A percentile compares a stretch with the other conserved stretches of the same genome.
These are phyloP conservation scores for Juncus effusus DNA, from an alignment of 176 grass and related monocot species.

Conservation along the genomic window DNA sequence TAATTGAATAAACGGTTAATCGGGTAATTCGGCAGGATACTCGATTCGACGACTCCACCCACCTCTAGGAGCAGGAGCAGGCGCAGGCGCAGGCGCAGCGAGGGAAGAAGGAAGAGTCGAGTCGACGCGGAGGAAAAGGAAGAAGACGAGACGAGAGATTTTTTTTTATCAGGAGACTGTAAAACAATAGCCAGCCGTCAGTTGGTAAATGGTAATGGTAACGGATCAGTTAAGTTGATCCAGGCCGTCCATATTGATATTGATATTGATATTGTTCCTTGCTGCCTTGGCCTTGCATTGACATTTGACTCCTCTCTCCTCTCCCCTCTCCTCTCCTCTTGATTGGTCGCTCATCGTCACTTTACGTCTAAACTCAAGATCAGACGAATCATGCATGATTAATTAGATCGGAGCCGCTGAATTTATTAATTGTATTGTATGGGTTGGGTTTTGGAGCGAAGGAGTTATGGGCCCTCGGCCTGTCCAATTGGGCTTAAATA, in stretches of 20 bases:
- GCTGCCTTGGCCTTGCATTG: background rate
- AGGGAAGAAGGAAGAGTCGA: slow-evolving; percentile 10
- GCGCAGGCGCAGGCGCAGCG: slow-evolving; percentile 13
- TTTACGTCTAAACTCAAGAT: background rate
- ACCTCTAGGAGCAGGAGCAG: background rate
- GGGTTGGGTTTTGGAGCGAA: too few relatives aligned
- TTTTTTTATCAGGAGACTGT: background rate
- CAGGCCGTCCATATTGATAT: background rate
- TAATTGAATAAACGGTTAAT: background rate
- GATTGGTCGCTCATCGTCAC: background rate
- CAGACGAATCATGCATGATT: background rate
- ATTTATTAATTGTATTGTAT: too few relatives aligned
- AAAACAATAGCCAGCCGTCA: slow-evolving; percentile 1
- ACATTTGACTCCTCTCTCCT: too few relatives aligned
- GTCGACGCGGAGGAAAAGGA: slow-evolving; percentile 3
- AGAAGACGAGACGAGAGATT: slow-evolving; percentile 1
- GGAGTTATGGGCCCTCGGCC: too few relatives aligned
- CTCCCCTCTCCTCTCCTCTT: background rate
- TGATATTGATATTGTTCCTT: background rate
- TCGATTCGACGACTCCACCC: slow-evolving; percentile 23
- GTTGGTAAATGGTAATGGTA: background rate
- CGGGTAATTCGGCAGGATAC: background rate
- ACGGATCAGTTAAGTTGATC: background rate
- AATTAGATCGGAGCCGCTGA: slow-evolving; percentile 10
- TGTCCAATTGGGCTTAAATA: too few relatives aligned